phyloP scores from a whole-genome alignment of 495 filamentous ascomycete genomes.

The Lophiostoma macrostomum region DNA sequence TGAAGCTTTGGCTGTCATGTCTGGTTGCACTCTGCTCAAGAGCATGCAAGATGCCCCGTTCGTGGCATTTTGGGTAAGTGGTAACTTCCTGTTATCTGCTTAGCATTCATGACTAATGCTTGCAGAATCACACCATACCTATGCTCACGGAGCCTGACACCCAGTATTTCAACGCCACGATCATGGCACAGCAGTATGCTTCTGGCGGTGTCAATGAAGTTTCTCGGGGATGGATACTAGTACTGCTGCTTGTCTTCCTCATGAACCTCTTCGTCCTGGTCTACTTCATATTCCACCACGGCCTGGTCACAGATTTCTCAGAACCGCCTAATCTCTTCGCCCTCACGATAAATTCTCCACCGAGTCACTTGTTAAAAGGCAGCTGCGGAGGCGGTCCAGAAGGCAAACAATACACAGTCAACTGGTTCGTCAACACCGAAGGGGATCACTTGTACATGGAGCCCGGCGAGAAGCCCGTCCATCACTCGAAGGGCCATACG shows the following conservation, averaged over 20 bases:
- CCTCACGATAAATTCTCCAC: slow-evolving; percentile 65
- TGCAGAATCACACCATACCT: slow-evolving; percentile 43
- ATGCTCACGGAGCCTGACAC: slow-evolving; percentile 41
- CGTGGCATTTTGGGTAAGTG: slow-evolving; percentile 49
- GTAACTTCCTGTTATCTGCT: neutral
- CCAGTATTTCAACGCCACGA: slow-evolving; percentile 55
- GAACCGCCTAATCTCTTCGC: slow-evolving; percentile 72
- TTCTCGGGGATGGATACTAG: slow-evolving; percentile 62
- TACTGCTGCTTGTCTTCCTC: slow-evolving; percentile 59
- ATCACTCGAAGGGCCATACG: neutral
- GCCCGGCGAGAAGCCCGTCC: slow-evolving; percentile 19
- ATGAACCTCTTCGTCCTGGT: slow-evolving; percentile 60
- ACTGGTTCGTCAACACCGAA: slow-evolving; percentile 56
- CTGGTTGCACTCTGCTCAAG: slow-evolving; percentile 60
- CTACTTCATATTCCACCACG: slow-evolving; percentile 51
- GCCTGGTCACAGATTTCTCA: slow-evolving; percentile 69
- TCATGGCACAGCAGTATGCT: slow-evolving; percentile 59
- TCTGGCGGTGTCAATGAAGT: slow-evolving; percentile 55
- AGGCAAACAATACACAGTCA: slow-evolving; percentile 51
- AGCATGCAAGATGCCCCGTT: slow-evolving; percentile 54
- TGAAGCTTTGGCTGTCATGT: slow-evolving; percentile 66
- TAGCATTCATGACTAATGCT: neutral
- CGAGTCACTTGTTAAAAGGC: slow-evolving; percentile 52
- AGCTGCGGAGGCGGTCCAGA: slow-evolving; percentile 64
- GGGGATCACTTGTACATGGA: slow-evolving; percentile 40